Evolutionary conservation across 495 filamentous ascomycete species (phyloP).

Genomic region (Sphaerosporella brunnea): DNA sequence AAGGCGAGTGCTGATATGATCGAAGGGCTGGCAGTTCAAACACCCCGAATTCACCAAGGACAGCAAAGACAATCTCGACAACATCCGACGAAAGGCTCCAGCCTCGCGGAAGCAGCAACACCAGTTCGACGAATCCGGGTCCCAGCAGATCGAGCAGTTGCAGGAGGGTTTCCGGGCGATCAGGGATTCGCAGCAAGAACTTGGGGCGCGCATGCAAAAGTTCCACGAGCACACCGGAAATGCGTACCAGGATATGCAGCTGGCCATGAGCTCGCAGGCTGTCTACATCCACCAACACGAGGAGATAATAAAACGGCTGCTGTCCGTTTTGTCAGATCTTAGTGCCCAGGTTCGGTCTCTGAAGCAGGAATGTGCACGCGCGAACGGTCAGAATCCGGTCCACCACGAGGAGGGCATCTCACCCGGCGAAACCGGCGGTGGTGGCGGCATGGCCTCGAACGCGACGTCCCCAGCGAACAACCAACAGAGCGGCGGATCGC

Average conservation of each 20-base stretch:
- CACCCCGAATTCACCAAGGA: slow-evolving; percentile 93
- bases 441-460: slow-evolving; percentile 25
- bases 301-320: slow-evolving; percentile 4
- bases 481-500: slow-evolving; percentile 23
- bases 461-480: slow-evolving; percentile 27
- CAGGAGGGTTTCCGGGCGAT: slow-evolving; percentile 23
- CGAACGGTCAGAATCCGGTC: not conserved
- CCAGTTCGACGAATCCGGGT: slow-evolving; percentile 58
- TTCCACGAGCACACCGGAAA: not conserved
- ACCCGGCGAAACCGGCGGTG: slow-evolving; percentile 17
- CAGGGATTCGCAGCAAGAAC: slow-evolving; percentile 71
- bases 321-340: slow-evolving; percentile 2
- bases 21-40: slow-evolving; percentile 80
- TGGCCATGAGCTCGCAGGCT: not conserved
- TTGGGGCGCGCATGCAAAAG: slow-evolving; percentile 44
- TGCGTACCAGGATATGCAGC: slow-evolving; percentile 1
- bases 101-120: slow-evolving; percentile 61
- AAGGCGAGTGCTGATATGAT: slow-evolving; percentile 7
- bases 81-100: slow-evolving; percentile 89
- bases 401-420: slow-evolving; percentile 8
- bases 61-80: slow-evolving; percentile 90
- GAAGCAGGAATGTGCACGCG: not conserved
- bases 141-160: slow-evolving; percentile 59
- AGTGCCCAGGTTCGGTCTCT: slow-evolving; percentile 1
- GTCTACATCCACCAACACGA: slow-evolving; percentile 4